phyloP scores from a whole-genome alignment of 1,139 yeast species.

The Diutina scorzettiae region DNA sequence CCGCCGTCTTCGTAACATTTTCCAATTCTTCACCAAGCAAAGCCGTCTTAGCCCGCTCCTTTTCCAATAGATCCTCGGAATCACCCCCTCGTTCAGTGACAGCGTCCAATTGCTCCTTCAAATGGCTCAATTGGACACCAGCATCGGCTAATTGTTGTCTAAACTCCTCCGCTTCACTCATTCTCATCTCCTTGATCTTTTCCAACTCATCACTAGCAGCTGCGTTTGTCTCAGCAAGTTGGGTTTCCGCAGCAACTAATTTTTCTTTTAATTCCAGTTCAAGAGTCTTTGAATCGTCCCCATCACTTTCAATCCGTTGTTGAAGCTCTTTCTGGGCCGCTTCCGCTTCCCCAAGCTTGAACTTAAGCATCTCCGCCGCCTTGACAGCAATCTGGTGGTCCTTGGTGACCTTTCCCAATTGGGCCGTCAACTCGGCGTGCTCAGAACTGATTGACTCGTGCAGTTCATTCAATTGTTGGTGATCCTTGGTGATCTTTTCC shows the following conservation, averaged over 20 bases:
- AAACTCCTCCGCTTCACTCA: neutral
- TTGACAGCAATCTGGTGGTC: neutral
- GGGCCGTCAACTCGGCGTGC: too few relatives aligned
- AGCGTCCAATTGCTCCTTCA: neutral
- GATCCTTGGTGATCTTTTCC: conserved; percentile 8
- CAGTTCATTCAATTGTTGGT: neutral
- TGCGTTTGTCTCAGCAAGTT: neutral
- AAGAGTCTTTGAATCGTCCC: too few relatives aligned
- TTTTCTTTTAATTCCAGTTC: neutral
- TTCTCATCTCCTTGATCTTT: too few relatives aligned
- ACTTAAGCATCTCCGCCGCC: neutral
- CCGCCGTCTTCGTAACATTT: too few relatives aligned
- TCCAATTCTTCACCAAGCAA: too few relatives aligned
- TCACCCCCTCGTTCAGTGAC: neutral
- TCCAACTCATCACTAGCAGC: neutral
- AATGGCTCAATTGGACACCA: too few relatives aligned
- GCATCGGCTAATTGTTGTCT: too few relatives aligned
- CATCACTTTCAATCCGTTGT: too few relatives aligned
- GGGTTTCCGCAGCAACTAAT: neutral
- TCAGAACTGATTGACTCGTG: too few relatives aligned
- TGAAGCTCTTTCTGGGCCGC: neutral
- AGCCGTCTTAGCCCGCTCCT: too few relatives aligned
- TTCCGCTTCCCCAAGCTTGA: neutral
- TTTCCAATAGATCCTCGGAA: too few relatives aligned
- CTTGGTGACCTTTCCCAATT: neutral